These are phyloP conservation scores for Aspergillaceae sp. DNA, from an alignment of 2,329 filamentous ascomycete species.

Conservation along the genomic window DNA sequence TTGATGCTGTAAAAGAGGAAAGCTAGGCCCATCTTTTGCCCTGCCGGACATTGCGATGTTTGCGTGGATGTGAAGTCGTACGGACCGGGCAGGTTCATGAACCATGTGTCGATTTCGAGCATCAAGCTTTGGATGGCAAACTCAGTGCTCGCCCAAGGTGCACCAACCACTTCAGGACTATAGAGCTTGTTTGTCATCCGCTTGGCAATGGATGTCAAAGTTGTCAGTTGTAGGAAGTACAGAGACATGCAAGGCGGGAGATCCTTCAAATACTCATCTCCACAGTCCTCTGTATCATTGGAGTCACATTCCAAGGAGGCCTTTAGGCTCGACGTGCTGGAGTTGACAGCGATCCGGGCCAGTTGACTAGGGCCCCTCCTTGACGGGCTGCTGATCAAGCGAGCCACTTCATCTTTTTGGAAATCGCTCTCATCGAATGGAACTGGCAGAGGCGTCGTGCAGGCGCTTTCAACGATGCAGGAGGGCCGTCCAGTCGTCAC, in stretches of 20 bases:
- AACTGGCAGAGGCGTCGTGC: slow-evolving; percentile 35
- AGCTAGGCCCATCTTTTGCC: slow-evolving; percentile 32
- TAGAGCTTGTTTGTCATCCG: slow-evolving; percentile 32
- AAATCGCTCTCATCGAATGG: slow-evolving; percentile 36
- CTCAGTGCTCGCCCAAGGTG: slow-evolving; percentile 32
- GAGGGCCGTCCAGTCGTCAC: slow-evolving; percentile 39
- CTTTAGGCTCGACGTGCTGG: slow-evolving; percentile 14
- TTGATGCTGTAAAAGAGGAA: slow-evolving; percentile 38
- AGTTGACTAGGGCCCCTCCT: slow-evolving; percentile 12
- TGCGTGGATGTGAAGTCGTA: slow-evolving; percentile 35
- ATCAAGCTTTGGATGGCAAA: slow-evolving; percentile 30
- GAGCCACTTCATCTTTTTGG: slow-evolving; percentile 22
- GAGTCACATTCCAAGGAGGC: slow-evolving; percentile 12
- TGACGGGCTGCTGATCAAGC: slow-evolving; percentile 19
- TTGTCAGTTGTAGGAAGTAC: slow-evolving; percentile 34
- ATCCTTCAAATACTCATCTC: slow-evolving; percentile 28
- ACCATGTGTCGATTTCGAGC: slow-evolving; percentile 33
- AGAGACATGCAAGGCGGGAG: slow-evolving; percentile 31
- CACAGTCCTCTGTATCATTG: slow-evolving; percentile 15
- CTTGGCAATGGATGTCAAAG: slow-evolving; percentile 30
- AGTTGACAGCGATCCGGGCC: slow-evolving; percentile 15
- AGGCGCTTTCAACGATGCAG: slow-evolving; percentile 33
- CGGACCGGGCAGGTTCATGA: slow-evolving; percentile 28
- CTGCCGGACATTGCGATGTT: slow-evolving; percentile 24
- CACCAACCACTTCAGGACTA: slow-evolving; percentile 27